Evolutionary conservation across 1,284 basidiomycete genomes (phyloP), one percentile per base, ranked within the genome.

Genomic region (Sporisorium iseilematis-ciliati): DNA sequence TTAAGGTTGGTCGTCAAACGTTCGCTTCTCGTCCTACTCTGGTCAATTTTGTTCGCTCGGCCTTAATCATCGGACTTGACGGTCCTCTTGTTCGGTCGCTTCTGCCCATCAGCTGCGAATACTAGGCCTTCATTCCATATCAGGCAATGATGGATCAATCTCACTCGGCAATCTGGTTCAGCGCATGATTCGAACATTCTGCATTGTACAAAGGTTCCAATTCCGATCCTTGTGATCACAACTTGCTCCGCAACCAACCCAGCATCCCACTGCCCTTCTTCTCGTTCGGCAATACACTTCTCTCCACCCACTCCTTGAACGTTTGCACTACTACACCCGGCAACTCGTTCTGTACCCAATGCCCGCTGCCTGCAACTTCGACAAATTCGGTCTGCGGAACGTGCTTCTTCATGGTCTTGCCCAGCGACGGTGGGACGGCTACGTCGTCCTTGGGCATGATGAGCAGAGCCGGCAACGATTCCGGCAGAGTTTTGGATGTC

Each of bases 271-370:
- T 45, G 1, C 65, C 64, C 46, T 63, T 75, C 35, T 65, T 66
- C 56, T 78, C 76, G 54, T 66, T 67, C 4, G 71, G 66, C 25
- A 75, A 45, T 11, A 78, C 72, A 21, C 57, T 65, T 29, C 54
- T 54, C 8, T 78, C 72, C 6, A 78, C 59, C 76, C 76, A 78
- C 41, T 65, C 51, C 59, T 75, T 75, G 54, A 78, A 66, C 7
- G 45, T 48, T 38, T 53, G 51, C 42, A 71, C 60, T 2, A 75
- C 76, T 1, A 71, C 60, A 23, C 69, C 66, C 3, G 76, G 76
- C 41, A 75, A 31, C 41, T 78, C 76, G 67, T 72, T 75, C 65
- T 75, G 72, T 1, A 69, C 68, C 66, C 68, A 78, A 41, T 78
- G 76, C 0, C 76, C 76, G 23, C 65, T 65, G 26, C 64, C 66